phyloP scores from a whole-genome alignment of 106 monocot genomes.

The Amphibolis antarctica region DNA sequence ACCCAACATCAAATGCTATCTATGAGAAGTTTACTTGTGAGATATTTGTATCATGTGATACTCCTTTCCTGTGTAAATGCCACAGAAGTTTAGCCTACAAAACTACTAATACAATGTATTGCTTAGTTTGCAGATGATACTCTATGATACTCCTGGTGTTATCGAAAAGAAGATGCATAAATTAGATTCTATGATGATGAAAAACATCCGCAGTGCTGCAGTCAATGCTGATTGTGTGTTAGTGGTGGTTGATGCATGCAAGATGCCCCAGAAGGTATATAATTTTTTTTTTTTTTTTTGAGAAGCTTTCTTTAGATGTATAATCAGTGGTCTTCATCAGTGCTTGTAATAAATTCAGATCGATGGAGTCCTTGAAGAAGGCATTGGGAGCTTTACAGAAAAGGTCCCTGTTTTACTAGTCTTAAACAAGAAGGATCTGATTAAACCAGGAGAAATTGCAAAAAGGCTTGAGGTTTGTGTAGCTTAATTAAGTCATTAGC shows the following conservation, averaged over 20 bases:
- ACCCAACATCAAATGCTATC: too few species aligned
- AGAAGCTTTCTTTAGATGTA: neutral
- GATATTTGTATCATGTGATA: too few species aligned
- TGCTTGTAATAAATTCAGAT: slow-evolving; percentile 25
- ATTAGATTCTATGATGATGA: slow-evolving; percentile 96
- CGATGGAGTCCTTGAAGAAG: slow-evolving; percentile 87
- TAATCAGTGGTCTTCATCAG: neutral
- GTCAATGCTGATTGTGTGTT: slow-evolving; percentile 88
- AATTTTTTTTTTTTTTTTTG: neutral
- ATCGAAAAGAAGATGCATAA: slow-evolving; percentile 89
- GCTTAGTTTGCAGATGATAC: slow-evolving; percentile 91
- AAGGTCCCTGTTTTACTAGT: slow-evolving; percentile 65
- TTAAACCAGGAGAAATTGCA: slow-evolving; percentile 94
- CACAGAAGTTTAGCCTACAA: neutral
- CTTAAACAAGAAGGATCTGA: slow-evolving; percentile 92
- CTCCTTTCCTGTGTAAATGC: too few species aligned
- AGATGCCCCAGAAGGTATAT: slow-evolving; percentile 71
- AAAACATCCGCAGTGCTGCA: slow-evolving; percentile 78
- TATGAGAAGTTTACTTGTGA: too few species aligned
- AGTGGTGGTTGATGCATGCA: slow-evolving; percentile 89
- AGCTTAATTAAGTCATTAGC: neutral
- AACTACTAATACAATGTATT: slow-evolving; percentile 23
- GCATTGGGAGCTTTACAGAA: slow-evolving; percentile 36
- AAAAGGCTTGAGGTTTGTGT: slow-evolving; percentile 63
- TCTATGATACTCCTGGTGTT: slow-evolving; percentile 95